Percentiles rank a stretch among this genome's conserved stretches.
Conservation (phyloP, 345 rosid species). For the Bruguiera parviflora region DNA sequence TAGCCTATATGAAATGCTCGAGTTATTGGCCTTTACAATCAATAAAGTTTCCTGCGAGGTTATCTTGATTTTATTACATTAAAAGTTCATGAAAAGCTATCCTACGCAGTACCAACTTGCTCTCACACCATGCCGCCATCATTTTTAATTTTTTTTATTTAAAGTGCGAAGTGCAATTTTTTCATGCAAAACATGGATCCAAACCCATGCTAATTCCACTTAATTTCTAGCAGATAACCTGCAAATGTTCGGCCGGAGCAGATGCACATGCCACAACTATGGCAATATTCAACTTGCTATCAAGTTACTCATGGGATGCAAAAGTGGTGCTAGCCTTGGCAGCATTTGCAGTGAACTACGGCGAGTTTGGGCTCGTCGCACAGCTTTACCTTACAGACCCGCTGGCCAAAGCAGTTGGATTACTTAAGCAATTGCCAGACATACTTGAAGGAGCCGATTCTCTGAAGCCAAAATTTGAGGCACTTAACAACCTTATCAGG, state of each 20-base stretch:
- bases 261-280: constrained; percentile 24
- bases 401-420: constrained; percentile 22
- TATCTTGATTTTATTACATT: neutral
- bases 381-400: constrained; percentile 24
- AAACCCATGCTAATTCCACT: neutral
- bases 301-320: constrained; percentile 28
- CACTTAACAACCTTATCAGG: constrained; percentile 36
- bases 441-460: constrained; percentile 17
- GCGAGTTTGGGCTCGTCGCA: constrained; percentile 23
- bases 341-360: constrained; percentile 25
- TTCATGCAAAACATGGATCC: no score
- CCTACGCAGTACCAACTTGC: no score
- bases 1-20: constrained; percentile 37
- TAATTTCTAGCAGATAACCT: constrained; percentile 12
- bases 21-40: constrained; percentile 38
- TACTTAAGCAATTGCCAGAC: constrained; percentile 27
- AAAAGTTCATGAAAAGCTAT: neutral
- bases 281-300: constrained; percentile 18
- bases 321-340: constrained; percentile 26
- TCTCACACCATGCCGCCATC: neutral
- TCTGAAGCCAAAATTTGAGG: constrained; percentile 32
- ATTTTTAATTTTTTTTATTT: neutral
- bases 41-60: constrained; percentile 63
- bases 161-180: neutral
- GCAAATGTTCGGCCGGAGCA: constrained; percentile 23